Evolutionary conservation across 768 basidiomycete species (phyloP).

Genomic region (Naematelia encephala): DNA sequence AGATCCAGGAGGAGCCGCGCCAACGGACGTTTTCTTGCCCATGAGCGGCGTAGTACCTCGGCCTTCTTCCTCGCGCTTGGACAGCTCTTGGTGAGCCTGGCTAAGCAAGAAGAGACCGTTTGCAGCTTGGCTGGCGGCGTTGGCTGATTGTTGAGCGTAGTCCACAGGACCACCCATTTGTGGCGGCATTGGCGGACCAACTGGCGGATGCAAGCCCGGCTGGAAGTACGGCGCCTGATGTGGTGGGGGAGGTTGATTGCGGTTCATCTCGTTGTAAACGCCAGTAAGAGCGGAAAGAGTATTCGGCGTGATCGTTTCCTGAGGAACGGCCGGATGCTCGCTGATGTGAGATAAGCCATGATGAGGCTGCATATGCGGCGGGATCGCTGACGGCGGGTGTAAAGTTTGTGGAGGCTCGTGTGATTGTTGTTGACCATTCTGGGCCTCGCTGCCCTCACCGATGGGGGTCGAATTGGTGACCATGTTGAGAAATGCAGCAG

Average conservation of each 20-base stretch:
- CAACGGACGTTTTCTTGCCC: slow-evolving; percentile 15
- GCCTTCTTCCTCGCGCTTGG: slow-evolving; percentile 77
- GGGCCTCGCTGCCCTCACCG: slow-evolving; percentile 20
- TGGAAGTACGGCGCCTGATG: slow-evolving; percentile 3
- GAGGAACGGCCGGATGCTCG: slow-evolving; percentile 21
- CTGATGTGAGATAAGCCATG: slow-evolving; percentile 32
- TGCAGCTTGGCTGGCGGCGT: slow-evolving; percentile 67
- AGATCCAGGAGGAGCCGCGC: slow-evolving; percentile 29
- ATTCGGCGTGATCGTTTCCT: slow-evolving; percentile 61
- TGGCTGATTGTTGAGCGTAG: slow-evolving; percentile 55
- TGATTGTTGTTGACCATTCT: background rate
- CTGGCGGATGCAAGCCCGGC: background rate
- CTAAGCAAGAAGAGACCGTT: slow-evolving; percentile 91
- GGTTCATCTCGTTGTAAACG: slow-evolving; percentile 60
- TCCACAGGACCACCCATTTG: slow-evolving; percentile 24
- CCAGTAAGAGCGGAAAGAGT: slow-evolving; percentile 75
- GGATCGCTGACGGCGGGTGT: slow-evolving; percentile 32
- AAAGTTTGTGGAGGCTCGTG: background rate
- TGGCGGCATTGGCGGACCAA: slow-evolving; percentile 3
- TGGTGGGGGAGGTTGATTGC: slow-evolving; percentile 10
- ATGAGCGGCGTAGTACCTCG: slow-evolving; percentile 28
- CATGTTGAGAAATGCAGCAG: slow-evolving; percentile 86
- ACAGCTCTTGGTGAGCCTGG: slow-evolving; percentile 93
- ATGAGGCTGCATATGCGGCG: slow-evolving; percentile 30
- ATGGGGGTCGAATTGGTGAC: slow-evolving; percentile 64